These are phyloP conservation scores for Sarocladiaceae sp. DNA, from an alignment of 2,329 filamentous ascomycete genomes.

Conservation along the genomic window DNA sequence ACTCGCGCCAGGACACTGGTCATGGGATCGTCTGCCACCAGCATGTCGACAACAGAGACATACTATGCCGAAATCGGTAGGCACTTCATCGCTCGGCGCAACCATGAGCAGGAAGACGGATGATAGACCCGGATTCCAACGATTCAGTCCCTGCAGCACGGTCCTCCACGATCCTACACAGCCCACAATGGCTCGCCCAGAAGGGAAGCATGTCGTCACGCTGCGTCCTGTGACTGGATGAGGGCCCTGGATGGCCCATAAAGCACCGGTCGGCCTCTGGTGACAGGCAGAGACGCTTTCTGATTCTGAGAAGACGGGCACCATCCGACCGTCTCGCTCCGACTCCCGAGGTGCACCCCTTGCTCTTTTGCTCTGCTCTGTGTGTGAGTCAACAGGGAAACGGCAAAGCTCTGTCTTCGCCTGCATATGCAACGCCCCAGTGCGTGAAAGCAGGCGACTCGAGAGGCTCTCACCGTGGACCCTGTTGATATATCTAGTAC, in stretches of 20 bases:
- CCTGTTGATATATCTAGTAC: slow-evolving; percentile 8
- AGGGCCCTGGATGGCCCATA: too few relatives aligned
- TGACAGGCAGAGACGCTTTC: slow-evolving; percentile 8
- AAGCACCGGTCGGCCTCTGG: slow-evolving; percentile 2
- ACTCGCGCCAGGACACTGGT: neutral
- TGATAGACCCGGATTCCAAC: slow-evolving; percentile 2
- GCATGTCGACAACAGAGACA: neutral
- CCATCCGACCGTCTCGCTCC: slow-evolving; percentile 9
- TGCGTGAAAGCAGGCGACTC: slow-evolving; percentile 6
- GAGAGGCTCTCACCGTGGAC: slow-evolving; percentile 7
- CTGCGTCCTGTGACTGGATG: slow-evolving; percentile 6
- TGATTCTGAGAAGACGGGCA: slow-evolving; percentile 10
- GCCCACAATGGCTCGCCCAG: neutral
- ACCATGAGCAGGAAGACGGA: neutral
- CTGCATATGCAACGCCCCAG: neutral
- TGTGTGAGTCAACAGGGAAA: slow-evolving; percentile 8
- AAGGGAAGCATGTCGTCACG: slow-evolving; percentile 10
- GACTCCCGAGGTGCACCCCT: slow-evolving; percentile 11
- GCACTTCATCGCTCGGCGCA: neutral
- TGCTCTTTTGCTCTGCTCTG: slow-evolving; percentile 9
- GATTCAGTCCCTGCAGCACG: neutral
- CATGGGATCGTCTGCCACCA: neutral
- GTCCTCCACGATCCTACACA: slow-evolving; percentile 1
- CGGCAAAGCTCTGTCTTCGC: slow-evolving; percentile 3
- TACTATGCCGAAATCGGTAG: neutral